Evolutionary conservation across 805 yeast species (phyloP), one percentile per base, ranked within the genome.

Genomic region (Metschnikowia drakensbergensis): DNA sequence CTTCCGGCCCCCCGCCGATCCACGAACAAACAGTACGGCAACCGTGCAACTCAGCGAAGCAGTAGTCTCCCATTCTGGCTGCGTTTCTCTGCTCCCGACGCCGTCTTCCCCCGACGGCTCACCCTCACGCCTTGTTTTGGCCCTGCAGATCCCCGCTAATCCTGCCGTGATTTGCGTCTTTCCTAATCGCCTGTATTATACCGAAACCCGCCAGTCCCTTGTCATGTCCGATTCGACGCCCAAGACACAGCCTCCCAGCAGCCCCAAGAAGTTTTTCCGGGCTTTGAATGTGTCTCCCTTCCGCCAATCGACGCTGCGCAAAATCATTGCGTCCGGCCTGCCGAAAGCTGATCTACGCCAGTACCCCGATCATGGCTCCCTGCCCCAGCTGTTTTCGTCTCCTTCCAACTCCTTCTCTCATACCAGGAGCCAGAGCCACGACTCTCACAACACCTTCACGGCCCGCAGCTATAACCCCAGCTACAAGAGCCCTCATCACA

Each of bases 201-300:
- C 22, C 32, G 7, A 37, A 1, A 10, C 5, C 29, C 17, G 22
- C 11, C 34, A 31, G 26, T 9, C 7, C 25, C 10, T 27, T 5
- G 37, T 37, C 27, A 47, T 45, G 47, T 35, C 45, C 17, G 45
- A 44, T 8, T 9, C 40, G 44, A 38, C 31, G 33, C 29, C 42
- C 10, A 46, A 46, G 2, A 26, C 38, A 3, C 45, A 42, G 13
- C 45, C n/a, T 10, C 13, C 47, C n/a, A 32, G 50, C n/a, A 56
- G 60, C 42, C 60, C 60, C 33, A 51, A 50, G 45, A 52, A 48
- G 45, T 56, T 56, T 42, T 54, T 56, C 39, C 47, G 53, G 4
- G 53, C 48, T 7, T 49, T 56, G 41, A 45, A 51, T 27, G 38
- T 46, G 45, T 56, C 60, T 33, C 60, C 60, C 6, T 56, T 56